A percentile compares a stretch with the other conserved stretches of the same genome.
Evolutionary conservation across 1,284 basidiomycete genomes (phyloP).

Genomic region (Marasmius sp.): DNA sequence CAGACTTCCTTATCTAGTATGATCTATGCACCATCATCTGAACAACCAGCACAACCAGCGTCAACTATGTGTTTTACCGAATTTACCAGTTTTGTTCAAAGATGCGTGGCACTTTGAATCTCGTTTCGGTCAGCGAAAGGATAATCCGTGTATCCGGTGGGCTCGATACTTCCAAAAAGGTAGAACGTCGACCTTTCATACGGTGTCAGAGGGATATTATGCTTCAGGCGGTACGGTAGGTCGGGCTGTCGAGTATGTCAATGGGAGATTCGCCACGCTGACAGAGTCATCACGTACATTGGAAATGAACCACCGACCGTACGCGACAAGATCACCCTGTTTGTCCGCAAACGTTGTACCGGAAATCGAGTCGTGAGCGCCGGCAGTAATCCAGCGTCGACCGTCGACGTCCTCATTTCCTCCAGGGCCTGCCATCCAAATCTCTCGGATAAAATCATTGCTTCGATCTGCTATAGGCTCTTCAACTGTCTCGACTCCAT

Average conservation of each 20-base stretch:
- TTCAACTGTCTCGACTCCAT: constrained; percentile 14
- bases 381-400: constrained; percentile 44
- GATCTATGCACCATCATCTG: too few relatives aligned
- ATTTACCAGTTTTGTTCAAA: too few relatives aligned
- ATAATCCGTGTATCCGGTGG: constrained; percentile 37
- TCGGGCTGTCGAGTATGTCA: not conserved
- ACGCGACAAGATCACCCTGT: constrained; percentile 39
- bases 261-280: not conserved
- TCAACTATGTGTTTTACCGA: too few relatives aligned
- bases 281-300: constrained; percentile 3
- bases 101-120: too few relatives aligned
- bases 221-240: not conserved
- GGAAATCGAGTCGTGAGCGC: constrained; percentile 38
- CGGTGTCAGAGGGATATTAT: constrained; percentile 23
- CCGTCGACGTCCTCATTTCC: constrained; percentile 20
- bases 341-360: constrained; percentile 33
- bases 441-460: constrained; percentile 34
- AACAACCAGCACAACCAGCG: too few relatives aligned
- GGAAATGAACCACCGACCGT: constrained; percentile 33
- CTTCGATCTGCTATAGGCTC: constrained; percentile 23
- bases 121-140: constrained; percentile 25
- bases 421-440: constrained; percentile 23
- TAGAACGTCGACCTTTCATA: constrained; percentile 29
- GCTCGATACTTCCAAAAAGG: constrained; percentile 13
- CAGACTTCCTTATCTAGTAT: too few relatives aligned